phyloP scores from a whole-genome alignment of 495 filamentous ascomycete species.

The Hypoxylon rickii region DNA sequence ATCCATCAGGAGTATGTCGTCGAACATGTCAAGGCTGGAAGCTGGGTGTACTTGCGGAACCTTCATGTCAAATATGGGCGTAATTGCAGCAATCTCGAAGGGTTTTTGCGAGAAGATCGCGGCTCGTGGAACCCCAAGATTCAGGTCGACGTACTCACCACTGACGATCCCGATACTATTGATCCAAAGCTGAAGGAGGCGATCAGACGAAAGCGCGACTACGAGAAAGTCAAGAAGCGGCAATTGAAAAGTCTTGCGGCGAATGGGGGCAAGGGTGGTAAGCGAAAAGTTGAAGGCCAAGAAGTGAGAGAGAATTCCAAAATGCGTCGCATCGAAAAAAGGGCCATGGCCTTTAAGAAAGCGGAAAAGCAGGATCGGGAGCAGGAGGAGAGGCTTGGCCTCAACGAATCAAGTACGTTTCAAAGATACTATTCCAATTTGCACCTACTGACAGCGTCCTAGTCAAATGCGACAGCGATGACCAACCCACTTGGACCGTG shows the following conservation, averaged over 20 bases:
- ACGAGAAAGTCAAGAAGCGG: conserved; percentile 58
- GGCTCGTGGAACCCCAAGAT: conserved; percentile 52
- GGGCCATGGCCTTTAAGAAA: conserved; percentile 20
- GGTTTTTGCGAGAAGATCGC: conserved; percentile 67
- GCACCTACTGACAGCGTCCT: conserved; percentile 12
- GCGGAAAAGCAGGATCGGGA: conserved; percentile 43
- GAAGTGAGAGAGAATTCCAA: conserved; percentile 25
- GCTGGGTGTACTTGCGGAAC: conserved; percentile 71
- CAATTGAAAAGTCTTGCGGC: conserved; percentile 46
- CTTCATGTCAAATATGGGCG: conserved; percentile 67
- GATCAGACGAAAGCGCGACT: conserved; percentile 64
- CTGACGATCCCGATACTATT: conserved; percentile 40
- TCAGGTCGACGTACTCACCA: conserved; percentile 55
- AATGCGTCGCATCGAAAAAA: conserved; percentile 18
- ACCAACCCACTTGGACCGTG: conserved; percentile 50
- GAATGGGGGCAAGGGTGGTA: conserved; percentile 26
- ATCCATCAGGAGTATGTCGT: conserved; percentile 65
- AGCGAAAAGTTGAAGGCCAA: conserved; percentile 43
- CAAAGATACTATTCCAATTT: too few species aligned
- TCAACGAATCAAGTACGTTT: conserved; percentile 37
- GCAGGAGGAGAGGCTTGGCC: conserved; percentile 27
- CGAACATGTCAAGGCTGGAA: conserved; percentile 57
- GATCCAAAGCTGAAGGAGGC: conserved; percentile 64
- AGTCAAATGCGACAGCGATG: conserved; percentile 52
- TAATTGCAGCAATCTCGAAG: conserved; percentile 66